These are phyloP conservation scores for Hepatocystis sp. DNA, from an alignment of 169 alveolate species.

Conservation along the genomic window DNA sequence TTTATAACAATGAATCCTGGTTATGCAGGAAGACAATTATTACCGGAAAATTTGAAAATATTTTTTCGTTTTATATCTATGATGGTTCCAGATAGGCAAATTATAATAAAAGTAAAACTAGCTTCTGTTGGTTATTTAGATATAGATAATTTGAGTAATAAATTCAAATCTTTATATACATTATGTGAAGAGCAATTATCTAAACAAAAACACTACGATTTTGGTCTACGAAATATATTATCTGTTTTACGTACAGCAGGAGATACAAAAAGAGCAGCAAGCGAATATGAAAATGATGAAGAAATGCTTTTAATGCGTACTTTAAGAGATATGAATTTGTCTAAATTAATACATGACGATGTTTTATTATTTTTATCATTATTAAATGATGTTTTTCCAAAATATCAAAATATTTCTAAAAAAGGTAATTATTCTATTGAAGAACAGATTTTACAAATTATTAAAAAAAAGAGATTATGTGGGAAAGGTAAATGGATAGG, in stretches of 20 bases:
- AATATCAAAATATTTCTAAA: constrained; percentile 93
- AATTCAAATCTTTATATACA: constrained; percentile 96
- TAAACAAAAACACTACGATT: constrained; percentile 98
- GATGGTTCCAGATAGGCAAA: constrained; percentile 93
- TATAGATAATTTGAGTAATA: constrained; percentile 94
- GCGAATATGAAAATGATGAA: constrained; percentile 91
- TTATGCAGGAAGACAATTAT: constrained; percentile 97
- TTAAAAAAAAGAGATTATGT: constrained; percentile 83
- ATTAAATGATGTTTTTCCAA: constrained; percentile 97
- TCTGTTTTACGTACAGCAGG: constrained; percentile 95
- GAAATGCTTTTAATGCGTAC: constrained; percentile 90
- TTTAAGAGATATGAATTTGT: constrained; percentile 95
- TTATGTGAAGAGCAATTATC: constrained; percentile 93
- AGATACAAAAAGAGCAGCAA: constrained; percentile 93
- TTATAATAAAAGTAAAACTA: constrained; percentile 94
- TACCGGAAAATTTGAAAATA: constrained; percentile 97
- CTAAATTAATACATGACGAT: constrained; percentile 97
- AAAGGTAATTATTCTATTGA: constrained; percentile 93
- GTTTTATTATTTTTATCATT: constrained; percentile 95
- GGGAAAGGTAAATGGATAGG: constrained; percentile 65
- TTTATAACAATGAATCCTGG: constrained; percentile 99
- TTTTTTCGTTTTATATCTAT: constrained; percentile 94
- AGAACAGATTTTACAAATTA: constrained; percentile 87
- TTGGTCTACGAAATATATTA: constrained; percentile 98
- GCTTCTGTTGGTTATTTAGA: constrained; percentile 96